Evolutionary conservation across 2,329 filamentous ascomycete species (phyloP), one percentile per base, ranked within the genome.

Genomic region (Passalora sequoiae): DNA sequence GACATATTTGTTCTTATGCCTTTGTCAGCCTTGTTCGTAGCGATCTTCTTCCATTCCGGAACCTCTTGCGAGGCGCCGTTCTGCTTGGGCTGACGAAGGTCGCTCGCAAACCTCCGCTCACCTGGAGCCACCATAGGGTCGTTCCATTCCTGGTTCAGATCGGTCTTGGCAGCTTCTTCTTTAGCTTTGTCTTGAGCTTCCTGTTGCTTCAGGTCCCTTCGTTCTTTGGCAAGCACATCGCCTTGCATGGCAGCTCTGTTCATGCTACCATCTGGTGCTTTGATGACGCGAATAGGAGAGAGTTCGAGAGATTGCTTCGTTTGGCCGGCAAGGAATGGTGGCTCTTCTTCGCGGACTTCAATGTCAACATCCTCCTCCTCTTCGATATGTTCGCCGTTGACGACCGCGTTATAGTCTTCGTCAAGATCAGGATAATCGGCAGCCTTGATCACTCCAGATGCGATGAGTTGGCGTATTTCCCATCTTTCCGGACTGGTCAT

Each of bases 321-420:
- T 65, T 98, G 94, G 4, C 92, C 92, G 12, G 87, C 86, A 50
- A 98, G 68, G 72, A 98, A 98, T 0, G 92, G 92, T 0, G 92
- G 94, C 60, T 98, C 92, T 58, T 98, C 92, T 50, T 98, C 92
- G 54, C 84, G 80, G 21, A 98, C 86, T 66, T 98, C 92, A 51
- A 98, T 98, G 58, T 98, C 92, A 4, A 98, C 81, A 60, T 98
- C 92, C 65, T 96, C 87, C 63, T 98, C 92, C 51, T 97, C 76
- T 62, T 96, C 89, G 65, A 97, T 83, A 40, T 86, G 83, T 54
- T 95, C 87, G 12, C 89, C 91, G 19, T 83, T 84, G 19, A 96
- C 71, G 0, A 88, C 89, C 12, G 86, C 84, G 50, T 95, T 84
- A 63, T 94, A 95, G 44, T 97, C 89, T 55, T 96, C 88, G 55